These are phyloP conservation scores for Iberis pinnata DNA, from an alignment of 345 rosid genomes.

Conservation along the genomic window DNA sequence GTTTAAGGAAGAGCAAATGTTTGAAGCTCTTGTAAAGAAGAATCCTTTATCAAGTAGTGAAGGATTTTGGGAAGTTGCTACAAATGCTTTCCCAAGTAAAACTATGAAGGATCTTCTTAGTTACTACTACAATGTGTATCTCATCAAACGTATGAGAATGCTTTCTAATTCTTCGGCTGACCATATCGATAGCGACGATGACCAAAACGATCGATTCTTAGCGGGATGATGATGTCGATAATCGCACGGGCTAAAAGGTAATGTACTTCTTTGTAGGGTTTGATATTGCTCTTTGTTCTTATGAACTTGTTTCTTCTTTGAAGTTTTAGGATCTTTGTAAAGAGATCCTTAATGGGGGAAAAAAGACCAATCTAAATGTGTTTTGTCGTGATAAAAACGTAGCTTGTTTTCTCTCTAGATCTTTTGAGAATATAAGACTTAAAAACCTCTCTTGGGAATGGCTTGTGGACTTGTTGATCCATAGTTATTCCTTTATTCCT, in stretches of 20 bases:
- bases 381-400: not conserved
- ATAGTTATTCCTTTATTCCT: too few species aligned
- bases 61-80: constrained; percentile 33
- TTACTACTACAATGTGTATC: constrained; percentile 42
- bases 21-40: constrained; percentile 27
- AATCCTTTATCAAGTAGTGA: constrained; percentile 17
- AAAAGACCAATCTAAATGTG: constrained; percentile 16
- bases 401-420: not conserved
- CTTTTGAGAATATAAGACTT: too few species aligned
- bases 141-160: constrained; percentile 32
- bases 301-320: constrained; percentile 13
- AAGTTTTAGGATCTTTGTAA: constrained; percentile 13
- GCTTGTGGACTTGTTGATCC: too few species aligned
- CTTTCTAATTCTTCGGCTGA: constrained; percentile 19
- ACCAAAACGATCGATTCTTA: constrained; percentile 26
- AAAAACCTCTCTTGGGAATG: too few species aligned
- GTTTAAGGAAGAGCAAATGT: constrained; percentile 30
- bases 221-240: constrained; percentile 6
- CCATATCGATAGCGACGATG: constrained; percentile 38
- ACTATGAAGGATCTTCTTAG: constrained; percentile 26
- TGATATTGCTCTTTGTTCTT: constrained; percentile 9
- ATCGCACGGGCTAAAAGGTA: not conserved
- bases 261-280: not conserved
- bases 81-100: constrained; percentile 30
- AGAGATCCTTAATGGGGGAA: constrained; percentile 14